Conservation (phyloP, 257 asterid genomes). For the Leptodermis oblonga region DNA sequence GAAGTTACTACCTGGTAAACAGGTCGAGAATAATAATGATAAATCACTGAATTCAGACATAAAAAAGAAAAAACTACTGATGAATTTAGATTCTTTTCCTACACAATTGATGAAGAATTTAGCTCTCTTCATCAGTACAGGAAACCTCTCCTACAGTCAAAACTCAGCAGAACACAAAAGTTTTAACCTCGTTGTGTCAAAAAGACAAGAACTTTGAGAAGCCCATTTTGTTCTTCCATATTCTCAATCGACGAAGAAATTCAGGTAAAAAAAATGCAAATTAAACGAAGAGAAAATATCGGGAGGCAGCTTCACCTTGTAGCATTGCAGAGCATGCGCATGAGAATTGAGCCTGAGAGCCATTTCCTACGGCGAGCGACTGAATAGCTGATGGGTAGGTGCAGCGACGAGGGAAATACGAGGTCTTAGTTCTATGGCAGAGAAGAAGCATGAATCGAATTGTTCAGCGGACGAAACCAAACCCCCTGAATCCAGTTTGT, state of each 20-base stretch:
- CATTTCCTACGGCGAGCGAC: constrained; percentile 22
- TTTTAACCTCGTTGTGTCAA: not conserved
- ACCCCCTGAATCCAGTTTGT: no score
- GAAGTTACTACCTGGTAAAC: not conserved
- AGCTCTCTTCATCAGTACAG: not conserved
- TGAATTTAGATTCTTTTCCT: not conserved
- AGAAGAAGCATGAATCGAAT: constrained; percentile 8
- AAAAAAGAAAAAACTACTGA: no score
- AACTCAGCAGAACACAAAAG: not conserved
- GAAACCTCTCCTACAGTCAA: not conserved
- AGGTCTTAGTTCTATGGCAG: not conserved
- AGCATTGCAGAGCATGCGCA: constrained; percentile 21
- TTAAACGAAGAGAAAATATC: not conserved
- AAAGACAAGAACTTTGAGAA: not conserved
- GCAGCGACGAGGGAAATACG: not conserved
- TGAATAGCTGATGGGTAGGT: no score
- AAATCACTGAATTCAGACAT: no score
- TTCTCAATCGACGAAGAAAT: not conserved
- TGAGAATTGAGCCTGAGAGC: constrained; percentile 54
- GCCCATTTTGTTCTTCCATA: not conserved
- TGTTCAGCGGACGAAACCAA: not conserved
- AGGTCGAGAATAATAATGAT: no score
- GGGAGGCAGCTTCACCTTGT: constrained; percentile 32
- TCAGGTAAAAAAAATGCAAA: not conserved
- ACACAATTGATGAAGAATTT: not conserved